A percentile compares a stretch with the other conserved stretches of the same genome.
Conservation (phyloP, 2,329 filamentous ascomycete genomes). For the Trichophyton verrucosum region DNA sequence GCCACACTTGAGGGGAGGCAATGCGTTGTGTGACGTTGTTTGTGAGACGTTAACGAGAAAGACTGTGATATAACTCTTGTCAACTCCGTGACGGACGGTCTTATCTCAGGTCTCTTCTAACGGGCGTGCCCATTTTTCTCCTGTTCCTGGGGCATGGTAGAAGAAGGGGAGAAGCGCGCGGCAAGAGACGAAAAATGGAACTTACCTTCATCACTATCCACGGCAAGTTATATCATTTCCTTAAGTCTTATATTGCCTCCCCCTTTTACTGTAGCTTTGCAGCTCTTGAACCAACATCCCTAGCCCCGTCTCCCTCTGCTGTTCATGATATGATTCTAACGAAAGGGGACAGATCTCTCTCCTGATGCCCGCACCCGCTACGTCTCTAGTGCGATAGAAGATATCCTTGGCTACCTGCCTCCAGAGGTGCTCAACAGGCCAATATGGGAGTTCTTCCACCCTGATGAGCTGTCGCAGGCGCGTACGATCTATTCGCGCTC, state of each 20-base stretch:
- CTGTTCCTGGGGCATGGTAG: neutral
- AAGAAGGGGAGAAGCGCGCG: neutral
- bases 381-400: constrained; percentile 68
- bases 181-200: constrained; percentile 44
- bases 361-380: constrained; percentile 69
- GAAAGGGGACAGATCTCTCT: constrained; percentile 49
- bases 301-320: constrained; percentile 11
- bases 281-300: constrained; percentile 5
- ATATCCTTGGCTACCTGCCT: constrained; percentile 69
- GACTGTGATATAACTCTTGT: neutral
- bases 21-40: constrained; percentile 1
- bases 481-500: constrained; percentile 60
- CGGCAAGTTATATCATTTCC: constrained; percentile 43
- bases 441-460: constrained; percentile 77
- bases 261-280: constrained; percentile 7
- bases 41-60: neutral
- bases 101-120: neutral
- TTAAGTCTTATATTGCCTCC: neutral
- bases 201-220: constrained; percentile 88
- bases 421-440: constrained; percentile 64
- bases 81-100: neutral
- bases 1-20: neutral
- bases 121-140: neutral
- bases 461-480: constrained; percentile 65
- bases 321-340: neutral